Evolutionary conservation across 2,329 filamentous ascomycete genomes (phyloP).

Genomic region (Cercospora sp.): DNA sequence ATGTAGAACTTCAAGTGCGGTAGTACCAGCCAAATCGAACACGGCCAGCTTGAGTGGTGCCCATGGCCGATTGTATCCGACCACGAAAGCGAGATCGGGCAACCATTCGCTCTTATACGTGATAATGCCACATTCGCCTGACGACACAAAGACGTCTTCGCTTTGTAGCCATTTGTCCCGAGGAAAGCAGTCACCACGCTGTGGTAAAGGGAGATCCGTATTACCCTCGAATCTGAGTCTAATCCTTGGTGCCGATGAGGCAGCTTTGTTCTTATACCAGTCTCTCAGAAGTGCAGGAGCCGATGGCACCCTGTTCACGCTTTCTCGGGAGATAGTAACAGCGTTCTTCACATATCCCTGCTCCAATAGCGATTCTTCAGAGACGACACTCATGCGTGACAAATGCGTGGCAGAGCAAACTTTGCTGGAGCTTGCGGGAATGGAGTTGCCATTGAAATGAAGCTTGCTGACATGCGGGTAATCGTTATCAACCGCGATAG

Average conservation of each 20-base stretch:
- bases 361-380: neutral
- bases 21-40: neutral
- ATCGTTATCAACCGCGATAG: neutral
- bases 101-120: neutral
- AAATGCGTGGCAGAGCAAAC: neutral
- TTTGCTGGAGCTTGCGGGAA: neutral
- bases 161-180: neutral
- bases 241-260: neutral
- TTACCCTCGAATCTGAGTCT: neutral
- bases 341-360: neutral
- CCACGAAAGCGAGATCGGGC: neutral
- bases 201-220: neutral
- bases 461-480: neutral
- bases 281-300: neutral
- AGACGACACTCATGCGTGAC: neutral
- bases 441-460: neutral
- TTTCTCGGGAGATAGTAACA: neutral
- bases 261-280: neutral
- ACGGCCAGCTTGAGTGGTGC: neutral
- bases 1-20: neutral
- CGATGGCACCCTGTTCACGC: neutral
- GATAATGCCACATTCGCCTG: neutral
- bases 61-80: neutral
- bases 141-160: neutral
- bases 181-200: neutral